Evolutionary conservation across 371 early-diverging fungal species (phyloP), one percentile per base, ranked within the genome.

Genomic region (Rhizopus arrhizus): DNA sequence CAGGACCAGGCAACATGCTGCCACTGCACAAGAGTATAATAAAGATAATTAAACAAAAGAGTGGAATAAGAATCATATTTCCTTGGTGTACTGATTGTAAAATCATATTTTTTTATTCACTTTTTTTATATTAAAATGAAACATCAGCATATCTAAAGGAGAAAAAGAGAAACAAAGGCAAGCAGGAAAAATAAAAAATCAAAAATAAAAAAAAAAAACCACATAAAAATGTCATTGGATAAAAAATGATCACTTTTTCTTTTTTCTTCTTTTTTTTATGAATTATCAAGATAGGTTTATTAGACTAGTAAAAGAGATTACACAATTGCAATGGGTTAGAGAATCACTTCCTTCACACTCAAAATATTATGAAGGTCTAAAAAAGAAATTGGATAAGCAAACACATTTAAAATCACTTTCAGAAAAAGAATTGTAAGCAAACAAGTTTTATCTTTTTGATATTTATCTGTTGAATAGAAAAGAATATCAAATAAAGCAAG

Each of bases 301-400:
- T 34, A 53, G 48, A 33, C 43, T 77, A 8, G 57, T 77, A 11
- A 65, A 56, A 28, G 69, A 73, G 6, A 79, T 79, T 16, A 70
- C 77, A 9, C 47, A 56, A 9, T 50, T 76, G 12, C 80, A 79
- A 55, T 79, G 77, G 76, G 77, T 79, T 5, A 70, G 77, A 41
- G 80, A 79, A 56, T 79, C 80, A 0, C 16, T 79, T 15, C 71
- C 80, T 9, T 59, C 74, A 11, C 80, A 79, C 55, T 72, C 74
- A 8, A 69, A 73, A 36, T 65, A 76, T 43, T 70, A 79, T 56
- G 77, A 74, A 40, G 69, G 70, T 29, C 53, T 78, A 32, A 70
- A 68, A 28, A 68, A 74, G 53, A 66, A 71, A 38, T 43, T 70
- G 11, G 53, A 71, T 56, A 67, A 71, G 43, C 74, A 74, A 58